These are phyloP conservation scores for Bryopsis sp. DNA, from an alignment of 139 green algal genomes.

Conservation along the genomic window DNA sequence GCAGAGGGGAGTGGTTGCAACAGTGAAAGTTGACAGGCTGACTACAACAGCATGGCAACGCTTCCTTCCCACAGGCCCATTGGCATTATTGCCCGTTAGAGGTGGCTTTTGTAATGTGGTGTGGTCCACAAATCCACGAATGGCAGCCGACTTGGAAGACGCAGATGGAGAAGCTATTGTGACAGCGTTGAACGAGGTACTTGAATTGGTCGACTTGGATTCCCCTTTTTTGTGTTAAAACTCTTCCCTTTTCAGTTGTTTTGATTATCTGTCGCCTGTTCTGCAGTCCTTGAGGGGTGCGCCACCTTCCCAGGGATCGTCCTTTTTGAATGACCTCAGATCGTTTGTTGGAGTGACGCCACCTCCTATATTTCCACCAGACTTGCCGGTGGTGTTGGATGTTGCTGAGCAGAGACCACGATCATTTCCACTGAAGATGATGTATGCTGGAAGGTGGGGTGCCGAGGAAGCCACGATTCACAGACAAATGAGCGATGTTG, in stretches of 20 bases:
- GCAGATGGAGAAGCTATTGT: constrained; percentile 24
- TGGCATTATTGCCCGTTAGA: constrained; percentile 71
- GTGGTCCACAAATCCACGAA: constrained; percentile 51
- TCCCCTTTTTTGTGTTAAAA: too few relatives aligned
- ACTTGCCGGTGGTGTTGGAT: constrained; percentile 38
- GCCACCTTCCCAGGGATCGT: too few relatives aligned
- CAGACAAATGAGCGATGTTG: too few relatives aligned
- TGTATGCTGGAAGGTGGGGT: constrained; percentile 46
- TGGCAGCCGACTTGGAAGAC: constrained; percentile 46
- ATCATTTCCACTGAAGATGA: constrained; percentile 53
- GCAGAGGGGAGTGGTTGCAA: constrained; percentile 60
- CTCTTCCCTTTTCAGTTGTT: too few relatives aligned
- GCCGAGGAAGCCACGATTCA: too few relatives aligned
- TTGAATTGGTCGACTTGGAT: too few relatives aligned
- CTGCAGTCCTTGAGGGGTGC: too few relatives aligned
- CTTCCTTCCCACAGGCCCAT: constrained; percentile 67
- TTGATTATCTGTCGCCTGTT: too few relatives aligned
- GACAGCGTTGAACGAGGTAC: constrained; percentile 25
- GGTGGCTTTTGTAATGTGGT: constrained; percentile 63
- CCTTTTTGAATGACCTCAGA: too few relatives aligned
- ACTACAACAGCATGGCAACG: constrained; percentile 62
- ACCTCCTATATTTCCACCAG: too few relatives aligned
- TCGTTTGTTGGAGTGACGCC: too few relatives aligned
- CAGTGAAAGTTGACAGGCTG: constrained; percentile 28
- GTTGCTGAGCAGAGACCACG: constrained; percentile 34